These are phyloP conservation scores for Pyrenochaeta sp. DNA, from an alignment of 2,329 filamentous ascomycete genomes.

Conservation along the genomic window DNA sequence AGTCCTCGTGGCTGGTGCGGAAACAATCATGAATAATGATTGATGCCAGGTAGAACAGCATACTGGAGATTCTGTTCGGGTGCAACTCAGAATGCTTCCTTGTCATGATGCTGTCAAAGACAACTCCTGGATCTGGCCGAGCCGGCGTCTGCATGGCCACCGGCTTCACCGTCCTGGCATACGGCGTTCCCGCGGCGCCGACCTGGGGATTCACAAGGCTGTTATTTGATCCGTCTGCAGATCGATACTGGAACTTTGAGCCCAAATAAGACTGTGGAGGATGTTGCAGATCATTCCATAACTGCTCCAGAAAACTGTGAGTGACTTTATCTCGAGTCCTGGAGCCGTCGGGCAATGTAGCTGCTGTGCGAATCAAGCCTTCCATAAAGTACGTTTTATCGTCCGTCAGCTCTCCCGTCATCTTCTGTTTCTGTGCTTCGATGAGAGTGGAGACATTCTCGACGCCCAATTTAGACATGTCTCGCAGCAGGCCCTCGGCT, in stretches of 20 bases:
- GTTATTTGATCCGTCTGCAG: slow-evolving; percentile 59
- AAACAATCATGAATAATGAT: slow-evolving; percentile 71
- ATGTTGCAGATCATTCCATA: slow-evolving; percentile 59
- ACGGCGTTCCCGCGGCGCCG: slow-evolving; percentile 70
- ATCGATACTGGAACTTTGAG: slow-evolving; percentile 55
- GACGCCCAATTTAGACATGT: slow-evolving; percentile 43
- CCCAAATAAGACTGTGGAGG: slow-evolving; percentile 56
- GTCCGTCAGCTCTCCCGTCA: slow-evolving; percentile 62
- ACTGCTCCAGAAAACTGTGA: slow-evolving; percentile 52
- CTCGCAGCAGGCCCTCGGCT: slow-evolving; percentile 41
- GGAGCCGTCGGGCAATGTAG: slow-evolving; percentile 51
- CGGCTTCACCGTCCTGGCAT: slow-evolving; percentile 71
- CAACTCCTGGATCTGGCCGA: slow-evolving; percentile 68
- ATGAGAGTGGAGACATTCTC: slow-evolving; percentile 48
- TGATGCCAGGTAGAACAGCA: slow-evolving; percentile 77
- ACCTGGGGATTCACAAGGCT: slow-evolving; percentile 69
- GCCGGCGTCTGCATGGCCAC: slow-evolving; percentile 64
- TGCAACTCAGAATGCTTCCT: slow-evolving; percentile 69
- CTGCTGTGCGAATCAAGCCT: slow-evolving; percentile 59
- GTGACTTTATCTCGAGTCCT: slow-evolving; percentile 51
- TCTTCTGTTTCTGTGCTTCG: slow-evolving; percentile 44
- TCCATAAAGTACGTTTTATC: slow-evolving; percentile 71
- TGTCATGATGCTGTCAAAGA: slow-evolving; percentile 74
- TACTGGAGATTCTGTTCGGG: slow-evolving; percentile 75
- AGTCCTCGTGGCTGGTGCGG: slow-evolving; percentile 69